Base-by-base conservation (phyloP, 768 basidiomycete genomes). In the Trametopsis cervina region DNA sequence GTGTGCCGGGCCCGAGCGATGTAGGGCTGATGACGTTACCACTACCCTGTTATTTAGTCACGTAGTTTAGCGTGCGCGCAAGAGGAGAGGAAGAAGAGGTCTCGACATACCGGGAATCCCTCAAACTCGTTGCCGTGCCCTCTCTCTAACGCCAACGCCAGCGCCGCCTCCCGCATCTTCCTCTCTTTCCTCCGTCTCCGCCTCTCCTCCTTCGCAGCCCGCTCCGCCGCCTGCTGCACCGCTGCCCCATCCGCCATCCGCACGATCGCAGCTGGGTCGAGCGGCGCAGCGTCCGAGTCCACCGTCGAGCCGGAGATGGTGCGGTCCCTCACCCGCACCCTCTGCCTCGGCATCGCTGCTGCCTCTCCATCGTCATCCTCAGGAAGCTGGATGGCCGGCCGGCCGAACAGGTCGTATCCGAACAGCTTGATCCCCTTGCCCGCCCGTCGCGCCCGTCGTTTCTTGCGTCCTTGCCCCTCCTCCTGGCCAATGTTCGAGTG, bases 391-490 rank as follows among this genome's bases (percentile, higher is more conserved):
- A 86, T 78, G 0, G 78, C 71, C 5, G 71, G 70, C 18, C 70
- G 70, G n/a, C 85, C 85, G 52, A 88, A 85, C 2, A 85, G 69
- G 44, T 81, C 69, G 52, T 67, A 84, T 4, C 85, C 85, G 50
- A 85, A 85, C 6, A 88, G 57, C 7, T 72, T 75, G 55, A 85
- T 76, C 21, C 52, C 57, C 49, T 69, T 64, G 52, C 61, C 55
- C 44, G 63, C 56, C 44, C 64, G 60, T 23, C 64, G 63, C n/a
- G n/a, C n/a, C 7, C 29, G 9, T 7, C 29, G 29, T 53, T 63
- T 51, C 52, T 66, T 58, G 57, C 68, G 62, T 53, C 64, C 56
- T 54, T 63, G 55, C 25, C 66, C 57, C 12, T 67, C 57, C 6
- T 58, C 53, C 2, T 48, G 39, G 20, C 75, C 78, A 4, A 78